Base-by-base conservation (phyloP, 2,329 filamentous ascomycete genomes). In the Ciborinia camelliae region DNA sequence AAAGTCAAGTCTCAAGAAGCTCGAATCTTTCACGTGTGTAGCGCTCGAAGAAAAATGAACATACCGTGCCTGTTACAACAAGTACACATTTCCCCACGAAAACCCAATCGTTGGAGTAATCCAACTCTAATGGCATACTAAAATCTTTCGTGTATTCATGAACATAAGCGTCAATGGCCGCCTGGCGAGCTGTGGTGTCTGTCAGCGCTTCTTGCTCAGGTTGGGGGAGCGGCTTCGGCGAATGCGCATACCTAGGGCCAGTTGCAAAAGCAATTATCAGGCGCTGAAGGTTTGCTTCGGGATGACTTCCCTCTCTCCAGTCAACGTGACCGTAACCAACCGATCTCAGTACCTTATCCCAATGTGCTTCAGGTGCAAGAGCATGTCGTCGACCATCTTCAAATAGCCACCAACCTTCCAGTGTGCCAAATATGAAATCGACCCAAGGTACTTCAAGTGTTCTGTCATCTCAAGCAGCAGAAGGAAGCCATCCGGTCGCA, bases 1-100 rank as follows among this genome's bases (percentile, higher is more conserved):
- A n/a, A n/a, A 0, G 77, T 77, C 0, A 73, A 75, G 1, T 77
- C 77, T 80, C 0, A 79, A 65, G 3, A n/a, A n/a, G n/a, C n/a
- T n/a, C n/a, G n/a, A n/a, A n/a, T n/a, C n/a, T n/a, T n/a, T n/a
- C n/a, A n/a, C n/a, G n/a, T n/a, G n/a, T n/a, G n/a, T n/a, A n/a
- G n/a, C n/a, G 79, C 62, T 3, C 79, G 35, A 26, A 28, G 14
- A 18, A n/a, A 23, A 63, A 43, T 35, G n/a, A n/a, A n/a, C n/a
- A n/a, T n/a, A n/a, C n/a, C n/a, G n/a, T n/a, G n/a, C n/a, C n/a
- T n/a, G n/a, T n/a, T n/a, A n/a, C n/a, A n/a, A n/a, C n/a, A n/a
- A n/a, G n/a, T n/a, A n/a, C n/a, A n/a, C n/a, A n/a, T n/a, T n/a
- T n/a, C n/a, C n/a, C n/a, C n/a, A n/a, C n/a, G n/a, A n/a, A n/a